A percentile compares a stretch with the other conserved stretches of the same genome.
These are phyloP conservation scores for Xylaria sp. DNA, from an alignment of 2,329 filamentous ascomycete species.

Conservation along the genomic window DNA sequence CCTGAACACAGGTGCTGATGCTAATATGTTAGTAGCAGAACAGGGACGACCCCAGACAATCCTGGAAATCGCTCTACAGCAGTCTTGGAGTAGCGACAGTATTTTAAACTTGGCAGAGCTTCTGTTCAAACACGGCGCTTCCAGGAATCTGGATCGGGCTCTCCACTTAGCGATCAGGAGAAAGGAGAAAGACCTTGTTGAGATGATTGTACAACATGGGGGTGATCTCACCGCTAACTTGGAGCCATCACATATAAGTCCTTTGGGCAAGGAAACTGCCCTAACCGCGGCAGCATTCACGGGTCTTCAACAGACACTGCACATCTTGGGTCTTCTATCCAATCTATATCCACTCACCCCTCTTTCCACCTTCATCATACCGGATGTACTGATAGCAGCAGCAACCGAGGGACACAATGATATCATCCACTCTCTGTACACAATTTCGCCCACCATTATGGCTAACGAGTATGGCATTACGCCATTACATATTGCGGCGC, in stretches of 20 bases:
- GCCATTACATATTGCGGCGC: constrained; percentile 4
- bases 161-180: constrained; percentile 2
- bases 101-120: constrained; percentile 2
- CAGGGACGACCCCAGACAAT: background rate
- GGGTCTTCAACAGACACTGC: background rate
- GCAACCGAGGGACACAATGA: background rate
- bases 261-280: constrained; percentile 4
- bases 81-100: background rate
- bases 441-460: background rate
- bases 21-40: background rate
- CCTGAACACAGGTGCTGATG: constrained; percentile 8
- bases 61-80: background rate
- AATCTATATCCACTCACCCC: background rate
- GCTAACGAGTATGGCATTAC: constrained; percentile 2
- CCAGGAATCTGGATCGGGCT: background rate
- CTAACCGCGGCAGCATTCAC: constrained; percentile 1
- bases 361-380: background rate
- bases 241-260: background rate
- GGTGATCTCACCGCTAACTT: background rate
- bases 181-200: background rate
- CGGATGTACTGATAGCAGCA: constrained; percentile 5
- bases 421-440: background rate
- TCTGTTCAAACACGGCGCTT: constrained; percentile 4
- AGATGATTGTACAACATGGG: constrained; percentile 7
- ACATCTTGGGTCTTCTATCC: constrained; percentile 1